Percentiles rank a stretch among this genome's conserved stretches.
These are phyloP conservation scores for Neonectria ditissima DNA, from an alignment of 2,329 filamentous ascomycete species.

Conservation along the genomic window DNA sequence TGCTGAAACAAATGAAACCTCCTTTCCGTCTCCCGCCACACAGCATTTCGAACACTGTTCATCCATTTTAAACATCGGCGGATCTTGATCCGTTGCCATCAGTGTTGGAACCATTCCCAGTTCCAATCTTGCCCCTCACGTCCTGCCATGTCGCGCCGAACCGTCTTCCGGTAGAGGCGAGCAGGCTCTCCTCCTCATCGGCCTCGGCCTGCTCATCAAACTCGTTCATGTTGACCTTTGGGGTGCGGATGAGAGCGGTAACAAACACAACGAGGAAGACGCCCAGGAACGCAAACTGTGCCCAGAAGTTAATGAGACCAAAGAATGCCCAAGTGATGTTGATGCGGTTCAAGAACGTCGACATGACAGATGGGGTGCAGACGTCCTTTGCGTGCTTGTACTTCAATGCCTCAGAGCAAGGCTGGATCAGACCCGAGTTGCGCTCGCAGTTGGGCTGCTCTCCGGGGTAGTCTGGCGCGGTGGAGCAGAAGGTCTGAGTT, in stretches of 20 bases:
- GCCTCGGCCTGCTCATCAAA: slow-evolving; percentile 90
- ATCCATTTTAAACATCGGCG: slow-evolving; percentile 25
- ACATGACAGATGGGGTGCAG: slow-evolving; percentile 92
- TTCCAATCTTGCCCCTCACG: slow-evolving; percentile 69
- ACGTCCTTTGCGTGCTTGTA: slow-evolving; percentile 80
- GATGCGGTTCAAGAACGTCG: slow-evolving; percentile 92
- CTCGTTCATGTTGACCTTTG: slow-evolving; percentile 79
- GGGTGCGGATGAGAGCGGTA: slow-evolving; percentile 83
- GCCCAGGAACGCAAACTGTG: slow-evolving; percentile 89
- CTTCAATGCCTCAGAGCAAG: slow-evolving; percentile 82
- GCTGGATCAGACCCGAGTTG: slow-evolving; percentile 77
- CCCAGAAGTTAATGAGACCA: slow-evolving; percentile 93
- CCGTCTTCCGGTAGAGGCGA: slow-evolving; percentile 84
- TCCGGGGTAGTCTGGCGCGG: slow-evolving; percentile 70
- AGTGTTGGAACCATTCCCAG: slow-evolving; percentile 26
- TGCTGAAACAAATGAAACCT: slow-evolving; percentile 13
- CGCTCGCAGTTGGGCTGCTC: slow-evolving; percentile 80
- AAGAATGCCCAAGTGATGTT: slow-evolving; percentile 97
- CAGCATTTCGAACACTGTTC: background rate
- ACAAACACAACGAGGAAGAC: slow-evolving; percentile 86
- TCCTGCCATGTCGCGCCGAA: slow-evolving; percentile 92
- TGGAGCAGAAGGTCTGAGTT: slow-evolving; percentile 92
- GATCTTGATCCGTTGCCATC: slow-evolving; percentile 37
- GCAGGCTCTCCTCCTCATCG: slow-evolving; percentile 91
- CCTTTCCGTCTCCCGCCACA: slow-evolving; percentile 9